Evolutionary conservation across 495 filamentous ascomycete species (phyloP), one percentile per base, ranked within the genome.

Genomic region (Corynascus novoguineensis): DNA sequence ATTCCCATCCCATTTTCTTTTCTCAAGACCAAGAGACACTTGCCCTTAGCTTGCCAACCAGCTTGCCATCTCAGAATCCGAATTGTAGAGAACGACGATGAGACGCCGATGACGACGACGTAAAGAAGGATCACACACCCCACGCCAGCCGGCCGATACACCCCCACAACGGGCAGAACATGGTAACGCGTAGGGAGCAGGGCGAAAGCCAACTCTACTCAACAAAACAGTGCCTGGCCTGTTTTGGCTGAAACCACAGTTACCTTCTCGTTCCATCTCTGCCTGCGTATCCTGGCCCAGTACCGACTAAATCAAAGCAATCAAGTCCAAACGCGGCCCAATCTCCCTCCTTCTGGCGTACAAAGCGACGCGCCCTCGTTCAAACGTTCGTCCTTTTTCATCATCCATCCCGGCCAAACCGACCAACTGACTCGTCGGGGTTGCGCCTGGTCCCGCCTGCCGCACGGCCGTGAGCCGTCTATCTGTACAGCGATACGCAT

Each of bases 391-490:
- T 17, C 25, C 14, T 7, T 14, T 25, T 24, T 22, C 47, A 6
- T 31, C 47, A 50, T 34, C 28, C 17, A 35, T 25, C 42, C 28
- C n/a, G n/a, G n/a, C n/a, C n/a, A n/a, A n/a, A 9, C n/a, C 15
- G n/a, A 11, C 5, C 5, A 35, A 10, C 31, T 12, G 35, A 7
- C n/a, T 5, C 24, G 21, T 19, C n/a, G 17, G 27, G 15, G 28
- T 5, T 49, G 41, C 6, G 7, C 24, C 29, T 27, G n/a, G 5
- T 32, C 27, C 25, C 7, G 9, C 35, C 19, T 12, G 2, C 15
- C 21, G 8, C 31, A 21, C 17, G 52, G 52, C 35, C 52, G 40
- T 55, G 37, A 54, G 22, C 34, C 45, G 45, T 48, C 47, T 44
- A 46, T 52, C 31, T 50, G 28, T 32, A 29, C 31, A 50, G 15